phyloP scores from a whole-genome alignment of 2,329 filamentous ascomycete species.

The Colletotrichum sojae region DNA sequence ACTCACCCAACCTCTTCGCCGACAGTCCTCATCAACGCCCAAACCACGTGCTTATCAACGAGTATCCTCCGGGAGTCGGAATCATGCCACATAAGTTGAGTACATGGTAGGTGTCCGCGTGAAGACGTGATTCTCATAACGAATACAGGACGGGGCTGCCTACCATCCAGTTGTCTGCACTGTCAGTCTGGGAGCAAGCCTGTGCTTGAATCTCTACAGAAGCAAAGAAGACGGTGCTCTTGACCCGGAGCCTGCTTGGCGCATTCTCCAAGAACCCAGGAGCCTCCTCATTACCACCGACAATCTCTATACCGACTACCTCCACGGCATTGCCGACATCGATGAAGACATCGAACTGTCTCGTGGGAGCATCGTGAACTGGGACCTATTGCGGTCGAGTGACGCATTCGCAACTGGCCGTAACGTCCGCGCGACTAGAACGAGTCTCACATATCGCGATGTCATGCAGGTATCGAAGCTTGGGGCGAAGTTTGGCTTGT shows the following conservation, averaged over 20 bases:
- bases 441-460: constrained; percentile 87
- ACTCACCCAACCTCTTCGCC: constrained; percentile 63
- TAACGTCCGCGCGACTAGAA: constrained; percentile 72
- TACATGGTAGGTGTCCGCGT: constrained; percentile 45
- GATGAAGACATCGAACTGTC: constrained; percentile 76
- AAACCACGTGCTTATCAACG: constrained; percentile 95
- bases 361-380: constrained; percentile 77
- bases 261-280: constrained; percentile 85
- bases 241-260: constrained; percentile 63
- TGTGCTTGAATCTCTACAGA: constrained; percentile 84
- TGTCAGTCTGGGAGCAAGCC: constrained; percentile 83
- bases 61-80: constrained; percentile 89
- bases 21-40: constrained; percentile 81
- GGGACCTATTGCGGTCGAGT: constrained; percentile 72
- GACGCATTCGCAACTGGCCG: constrained; percentile 63
- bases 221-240: constrained; percentile 74
- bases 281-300: constrained; percentile 83
- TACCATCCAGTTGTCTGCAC: constrained; percentile 93
- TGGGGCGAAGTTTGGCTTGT: constrained; percentile 75
- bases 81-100: constrained; percentile 91
- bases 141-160: constrained; percentile 78
- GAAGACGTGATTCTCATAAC: constrained; percentile 45
- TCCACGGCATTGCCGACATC: constrained; percentile 82
- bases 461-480: constrained; percentile 85
- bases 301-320: constrained; percentile 76